A percentile compares a stretch with the other conserved stretches of the same genome.
These are phyloP conservation scores for Solanum chiquidenum DNA, from an alignment of 257 asterid genomes.

Conservation along the genomic window DNA sequence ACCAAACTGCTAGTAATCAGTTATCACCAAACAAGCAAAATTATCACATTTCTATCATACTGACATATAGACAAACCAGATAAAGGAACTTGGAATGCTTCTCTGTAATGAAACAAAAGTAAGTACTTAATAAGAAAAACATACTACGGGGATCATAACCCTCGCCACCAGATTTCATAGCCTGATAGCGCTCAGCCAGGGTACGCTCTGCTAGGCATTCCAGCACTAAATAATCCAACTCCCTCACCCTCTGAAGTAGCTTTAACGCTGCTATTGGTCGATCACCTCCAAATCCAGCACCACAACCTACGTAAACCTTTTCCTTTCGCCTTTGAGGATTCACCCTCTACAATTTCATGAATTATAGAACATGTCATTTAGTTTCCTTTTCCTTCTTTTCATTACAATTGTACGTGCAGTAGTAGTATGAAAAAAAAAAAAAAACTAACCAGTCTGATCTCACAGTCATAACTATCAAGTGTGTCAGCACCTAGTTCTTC, in stretches of 20 bases:
- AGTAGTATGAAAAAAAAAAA: background rate
- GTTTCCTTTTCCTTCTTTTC: background rate
- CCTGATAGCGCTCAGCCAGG: conserved; percentile 75
- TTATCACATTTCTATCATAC: background rate
- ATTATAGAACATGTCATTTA: background rate
- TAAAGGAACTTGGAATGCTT: background rate
- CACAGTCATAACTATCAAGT: conserved; percentile 45
- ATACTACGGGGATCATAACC: conserved; percentile 94
- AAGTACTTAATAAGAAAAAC: conserved; percentile 7
- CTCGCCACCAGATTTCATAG: conserved; percentile 54
- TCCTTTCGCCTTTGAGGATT: conserved; percentile 63
- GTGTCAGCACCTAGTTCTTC: conserved; percentile 16
- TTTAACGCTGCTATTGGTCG: conserved; percentile 83
- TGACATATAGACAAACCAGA: background rate
- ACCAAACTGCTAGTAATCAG: background rate
- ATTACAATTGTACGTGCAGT: background rate
- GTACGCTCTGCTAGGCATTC: conserved; percentile 99
- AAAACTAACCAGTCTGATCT: conserved; percentile 46
- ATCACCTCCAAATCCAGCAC: conserved; percentile 98
- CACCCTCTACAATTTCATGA: conserved; percentile 40
- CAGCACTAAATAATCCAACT: conserved; percentile 75
- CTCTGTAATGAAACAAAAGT: background rate
- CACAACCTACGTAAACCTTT: conserved; percentile 78
- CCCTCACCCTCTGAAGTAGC: conserved; percentile 66
- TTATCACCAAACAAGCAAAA: background rate